Conservation (phyloP, 768 basidiomycete genomes). For the Scleroderma bovista region DNA sequence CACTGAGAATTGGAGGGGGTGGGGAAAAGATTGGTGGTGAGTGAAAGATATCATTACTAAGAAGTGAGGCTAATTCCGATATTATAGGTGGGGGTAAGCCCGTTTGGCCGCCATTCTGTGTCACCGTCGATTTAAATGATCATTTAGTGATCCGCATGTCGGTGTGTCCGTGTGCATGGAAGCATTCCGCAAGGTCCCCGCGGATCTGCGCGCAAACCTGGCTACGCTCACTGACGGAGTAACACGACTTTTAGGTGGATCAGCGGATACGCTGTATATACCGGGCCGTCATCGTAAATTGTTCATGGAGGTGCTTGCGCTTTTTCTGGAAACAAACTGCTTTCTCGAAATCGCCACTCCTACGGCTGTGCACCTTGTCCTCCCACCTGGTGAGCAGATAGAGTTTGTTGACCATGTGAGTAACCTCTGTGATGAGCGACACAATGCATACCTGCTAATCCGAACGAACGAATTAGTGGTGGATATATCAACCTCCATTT, state of each 20-base stretch:
- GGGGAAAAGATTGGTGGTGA: constrained; percentile 41
- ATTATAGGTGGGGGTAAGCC: constrained; percentile 38
- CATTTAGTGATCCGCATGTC: constrained; percentile 36
- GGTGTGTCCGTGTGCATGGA: constrained; percentile 39
- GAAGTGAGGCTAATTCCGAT: constrained; percentile 9
- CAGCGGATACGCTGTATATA: constrained; percentile 44
- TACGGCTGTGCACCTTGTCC: constrained; percentile 39
- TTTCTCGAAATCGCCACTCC: constrained; percentile 48
- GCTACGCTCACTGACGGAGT: constrained; percentile 29
- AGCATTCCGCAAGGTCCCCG: constrained; percentile 34
- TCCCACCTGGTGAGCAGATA: constrained; percentile 35
- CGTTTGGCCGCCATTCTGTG: neutral
- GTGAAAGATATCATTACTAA: constrained; percentile 5
- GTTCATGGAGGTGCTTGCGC: constrained; percentile 38
- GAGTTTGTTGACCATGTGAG: constrained; percentile 44
- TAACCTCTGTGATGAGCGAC: neutral
- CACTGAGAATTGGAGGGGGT: constrained; percentile 37
- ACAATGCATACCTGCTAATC: neutral
- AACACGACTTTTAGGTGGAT: constrained; percentile 42
- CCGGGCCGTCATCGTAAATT: constrained; percentile 35
- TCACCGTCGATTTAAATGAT: too few species aligned
- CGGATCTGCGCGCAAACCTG: constrained; percentile 32
- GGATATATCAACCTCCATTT: constrained; percentile 44
- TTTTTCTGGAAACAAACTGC: constrained; percentile 43
- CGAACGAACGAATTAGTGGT: constrained; percentile 29